Evolutionary conservation across 192 early-diverging fungal genomes (phyloP), one percentile per base, ranked within the genome.

Genomic region (Dissophora ornata): DNA sequence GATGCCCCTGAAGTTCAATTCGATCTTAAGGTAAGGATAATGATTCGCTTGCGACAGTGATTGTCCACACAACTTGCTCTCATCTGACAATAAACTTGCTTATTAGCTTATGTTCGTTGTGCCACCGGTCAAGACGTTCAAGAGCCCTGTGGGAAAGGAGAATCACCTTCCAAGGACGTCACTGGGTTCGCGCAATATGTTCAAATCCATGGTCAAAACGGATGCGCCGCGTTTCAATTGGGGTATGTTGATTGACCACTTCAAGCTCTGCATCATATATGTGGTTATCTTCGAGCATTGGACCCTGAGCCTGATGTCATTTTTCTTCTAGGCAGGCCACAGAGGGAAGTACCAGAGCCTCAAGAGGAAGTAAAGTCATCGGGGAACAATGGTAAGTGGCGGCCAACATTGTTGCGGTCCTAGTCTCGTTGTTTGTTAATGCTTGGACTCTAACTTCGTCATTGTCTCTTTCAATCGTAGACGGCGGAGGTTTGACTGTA

Each of bases 141-240:
- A 30, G 57, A 69, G 48, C 38, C 48, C 67, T 15, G n/a, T 49
- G 18, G 67, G 67, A 38, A 69, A 69, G 22, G 67, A 69, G 24
- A 69, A 69, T 24, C 36, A 36, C 19, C 34, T 42, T 6, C 67
- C 67, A 30, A 25, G 45, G 57, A 61, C 67, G 2, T 29, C 56
- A 7, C 15, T 59, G 1, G 40, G 34, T 15, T 41, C 67, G 16
- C 48, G 57, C 26, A 50, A 51, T 16, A 32, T 40, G 22, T 21
- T 38, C 25, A 58, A 57, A 16, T 36, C 55, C 18, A 49, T 50
- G 9, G 48, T 32, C 26, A 68, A 68, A 30, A 18, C 55, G 13
- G 46, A 42, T 13, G 36, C 7, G 13, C 36, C 36, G 36, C 36
- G 36, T 38, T 38, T 69, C 36, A 59, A 59, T n/a, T 69, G 56